These are phyloP conservation scores for Graphilbum fragrans DNA, from an alignment of 2,329 filamentous ascomycete genomes.

Conservation along the genomic window DNA sequence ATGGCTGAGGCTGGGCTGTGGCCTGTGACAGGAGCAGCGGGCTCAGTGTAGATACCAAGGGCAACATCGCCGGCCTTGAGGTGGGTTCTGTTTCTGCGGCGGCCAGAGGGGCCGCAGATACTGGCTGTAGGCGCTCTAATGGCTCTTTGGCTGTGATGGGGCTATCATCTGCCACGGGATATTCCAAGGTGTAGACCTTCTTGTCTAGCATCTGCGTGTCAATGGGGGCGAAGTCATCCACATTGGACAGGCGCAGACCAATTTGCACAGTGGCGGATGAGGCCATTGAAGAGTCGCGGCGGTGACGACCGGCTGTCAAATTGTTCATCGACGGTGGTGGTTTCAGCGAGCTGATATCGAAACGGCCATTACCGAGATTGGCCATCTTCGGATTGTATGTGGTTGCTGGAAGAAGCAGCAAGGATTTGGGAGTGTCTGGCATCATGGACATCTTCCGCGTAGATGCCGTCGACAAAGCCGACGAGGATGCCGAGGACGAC, in stretches of 20 bases:
- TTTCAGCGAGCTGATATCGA: conserved; percentile 18
- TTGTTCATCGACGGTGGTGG: conserved; percentile 31
- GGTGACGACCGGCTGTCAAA: conserved; percentile 30
- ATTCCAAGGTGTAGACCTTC: conserved; percentile 23
- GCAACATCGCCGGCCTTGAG: too few species aligned
- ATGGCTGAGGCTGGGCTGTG: background rate
- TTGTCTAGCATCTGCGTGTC: conserved; percentile 18
- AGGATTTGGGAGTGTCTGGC: conserved; percentile 19
- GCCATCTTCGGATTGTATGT: conserved; percentile 25
- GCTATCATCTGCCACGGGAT: conserved; percentile 5
- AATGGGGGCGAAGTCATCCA: conserved; percentile 33
- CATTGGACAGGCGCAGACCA: conserved; percentile 53
- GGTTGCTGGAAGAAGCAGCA: conserved; percentile 31
- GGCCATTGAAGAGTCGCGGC: conserved; percentile 47
- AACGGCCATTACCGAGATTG: conserved; percentile 4
- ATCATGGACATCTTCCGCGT: conserved; percentile 25
- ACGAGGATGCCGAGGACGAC: background rate
- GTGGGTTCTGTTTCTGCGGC: background rate
- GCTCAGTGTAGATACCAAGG: too few species aligned
- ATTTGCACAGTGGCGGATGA: conserved; percentile 63
- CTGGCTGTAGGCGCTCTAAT: background rate
- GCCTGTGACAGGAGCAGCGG: background rate
- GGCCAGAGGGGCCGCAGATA: background rate
- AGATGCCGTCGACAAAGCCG: conserved; percentile 5
- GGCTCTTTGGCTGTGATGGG: background rate